Evolutionary conservation across 306 rosid species (phyloP).

Genomic region (Quercus ilex): DNA sequence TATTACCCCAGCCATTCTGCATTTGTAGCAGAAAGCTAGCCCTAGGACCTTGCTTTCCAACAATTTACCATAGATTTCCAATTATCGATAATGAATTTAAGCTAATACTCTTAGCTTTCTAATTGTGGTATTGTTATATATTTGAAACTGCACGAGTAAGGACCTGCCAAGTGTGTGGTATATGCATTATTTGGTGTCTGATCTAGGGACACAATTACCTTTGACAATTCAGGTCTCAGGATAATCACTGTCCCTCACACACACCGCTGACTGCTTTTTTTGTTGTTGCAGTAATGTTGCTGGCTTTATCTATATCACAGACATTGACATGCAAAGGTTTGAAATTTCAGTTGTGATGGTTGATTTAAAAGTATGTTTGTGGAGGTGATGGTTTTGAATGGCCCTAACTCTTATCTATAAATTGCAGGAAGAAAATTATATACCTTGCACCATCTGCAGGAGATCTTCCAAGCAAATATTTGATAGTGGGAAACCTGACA

Average conservation of each 20-base stretch:
- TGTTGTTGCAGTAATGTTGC: constrained; percentile 73
- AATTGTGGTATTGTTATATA: not conserved
- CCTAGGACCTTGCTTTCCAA: not conserved
- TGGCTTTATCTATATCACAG: constrained; percentile 80
- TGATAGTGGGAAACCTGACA: constrained; percentile 71
- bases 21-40: not conserved
- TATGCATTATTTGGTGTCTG: not conserved
- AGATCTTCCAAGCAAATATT: constrained; percentile 85
- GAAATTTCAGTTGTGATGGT: constrained; percentile 14
- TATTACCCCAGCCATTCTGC: not conserved
- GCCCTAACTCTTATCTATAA: constrained; percentile 21
- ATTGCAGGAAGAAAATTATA: constrained; percentile 81
- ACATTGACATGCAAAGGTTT: constrained; percentile 83
- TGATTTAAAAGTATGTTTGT: not conserved
- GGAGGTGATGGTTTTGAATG: constrained; percentile 12
- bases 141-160: not conserved
- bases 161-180: not conserved
- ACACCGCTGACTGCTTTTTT: constrained; percentile 4
- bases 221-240: not conserved
- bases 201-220: not conserved
- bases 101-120: not conserved
- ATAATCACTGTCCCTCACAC: not conserved
- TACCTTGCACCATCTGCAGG: constrained; percentile 88
- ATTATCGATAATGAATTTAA: not conserved
- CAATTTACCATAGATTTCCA: not conserved